Evolutionary conservation across 805 yeast genomes (phyloP).

Genomic region (Saccharomycopsis guyanensis): DNA sequence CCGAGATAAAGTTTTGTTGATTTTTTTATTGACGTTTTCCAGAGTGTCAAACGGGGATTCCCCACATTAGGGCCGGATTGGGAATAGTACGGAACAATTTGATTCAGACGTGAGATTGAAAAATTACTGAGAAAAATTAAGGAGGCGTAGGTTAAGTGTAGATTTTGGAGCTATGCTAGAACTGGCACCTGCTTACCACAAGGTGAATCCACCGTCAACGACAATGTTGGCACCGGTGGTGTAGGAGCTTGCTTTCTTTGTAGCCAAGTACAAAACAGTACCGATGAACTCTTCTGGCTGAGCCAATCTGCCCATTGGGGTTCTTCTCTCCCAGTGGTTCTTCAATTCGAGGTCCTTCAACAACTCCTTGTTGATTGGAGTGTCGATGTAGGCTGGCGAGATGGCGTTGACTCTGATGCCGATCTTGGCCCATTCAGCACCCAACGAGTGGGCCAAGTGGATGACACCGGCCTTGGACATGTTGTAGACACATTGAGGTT

Average conservation of each 20-base stretch:
- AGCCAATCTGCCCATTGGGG: conserved; percentile 79
- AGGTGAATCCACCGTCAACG: conserved; percentile 83
- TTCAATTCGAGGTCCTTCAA: conserved; percentile 51
- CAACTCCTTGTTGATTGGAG: conserved; percentile 71
- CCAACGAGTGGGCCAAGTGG: conserved; percentile 67
- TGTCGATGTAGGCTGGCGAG: conserved; percentile 74
- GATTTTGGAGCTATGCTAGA: too few species aligned
- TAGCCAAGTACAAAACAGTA: conserved; percentile 63
- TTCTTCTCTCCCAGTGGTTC: conserved; percentile 61
- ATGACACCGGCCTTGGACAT: conserved; percentile 84
- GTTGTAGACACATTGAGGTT: conserved; percentile 74
- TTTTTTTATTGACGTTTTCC: too few species aligned
- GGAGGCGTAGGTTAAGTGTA: too few species aligned
- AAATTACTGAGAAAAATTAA: too few species aligned
- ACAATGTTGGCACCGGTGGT: conserved; percentile 79
- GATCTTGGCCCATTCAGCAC: conserved; percentile 76
- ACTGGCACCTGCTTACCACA: conserved; percentile 44
- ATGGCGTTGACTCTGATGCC: conserved; percentile 70
- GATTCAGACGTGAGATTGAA: too few species aligned
- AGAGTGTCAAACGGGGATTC: too few species aligned
- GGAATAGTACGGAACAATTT: too few species aligned
- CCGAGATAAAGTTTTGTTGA: too few species aligned
- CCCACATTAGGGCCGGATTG: too few species aligned
- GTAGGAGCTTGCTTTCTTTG: conserved; percentile 63
- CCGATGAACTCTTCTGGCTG: conserved; percentile 81